These are phyloP conservation scores for Evansstolkia leycettana DNA, from an alignment of 495 filamentous ascomycete species.

Conservation along the genomic window DNA sequence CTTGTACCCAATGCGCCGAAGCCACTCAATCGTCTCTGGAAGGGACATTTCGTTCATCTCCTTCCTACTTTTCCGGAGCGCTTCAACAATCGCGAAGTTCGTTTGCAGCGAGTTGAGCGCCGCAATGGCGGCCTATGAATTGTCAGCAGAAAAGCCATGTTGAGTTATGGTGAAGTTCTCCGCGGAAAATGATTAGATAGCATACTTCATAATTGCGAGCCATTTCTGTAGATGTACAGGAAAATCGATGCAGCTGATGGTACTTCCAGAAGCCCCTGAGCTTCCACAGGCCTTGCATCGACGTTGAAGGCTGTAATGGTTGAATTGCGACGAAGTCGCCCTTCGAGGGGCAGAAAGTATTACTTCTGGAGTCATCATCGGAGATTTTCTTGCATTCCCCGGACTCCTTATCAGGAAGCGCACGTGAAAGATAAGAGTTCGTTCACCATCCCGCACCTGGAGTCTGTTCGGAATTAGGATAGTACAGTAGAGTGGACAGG, in stretches of 20 bases:
- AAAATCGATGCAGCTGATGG: conserved; percentile 16
- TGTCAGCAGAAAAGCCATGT: conserved; percentile 4
- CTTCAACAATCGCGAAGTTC: conserved; percentile 67
- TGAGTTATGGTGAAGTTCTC: neutral
- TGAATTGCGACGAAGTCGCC: too few relatives aligned
- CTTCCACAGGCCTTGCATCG: conserved; percentile 14
- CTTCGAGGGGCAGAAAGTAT: too few relatives aligned
- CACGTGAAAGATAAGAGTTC: too few relatives aligned
- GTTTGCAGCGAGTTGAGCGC: conserved; percentile 85
- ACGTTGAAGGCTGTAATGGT: conserved; percentile 3
- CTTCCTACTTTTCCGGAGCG: conserved; percentile 51
- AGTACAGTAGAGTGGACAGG: too few relatives aligned
- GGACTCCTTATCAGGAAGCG: too few relatives aligned
- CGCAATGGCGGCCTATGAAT: conserved; percentile 57
- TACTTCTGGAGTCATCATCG: neutral
- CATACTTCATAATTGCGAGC: conserved; percentile 34
- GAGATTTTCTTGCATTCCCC: too few relatives aligned
- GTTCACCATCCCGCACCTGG: too few relatives aligned
- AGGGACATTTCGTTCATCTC: conserved; percentile 55
- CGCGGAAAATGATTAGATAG: neutral
- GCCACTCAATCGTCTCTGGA: conserved; percentile 66
- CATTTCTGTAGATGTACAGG: conserved; percentile 21
- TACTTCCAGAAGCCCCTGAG: conserved; percentile 9
- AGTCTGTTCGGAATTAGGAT: too few relatives aligned
- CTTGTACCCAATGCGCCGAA: conserved; percentile 67